Conservation (phyloP, 1,139 yeast species). For the Hyphopichia burtonii region DNA sequence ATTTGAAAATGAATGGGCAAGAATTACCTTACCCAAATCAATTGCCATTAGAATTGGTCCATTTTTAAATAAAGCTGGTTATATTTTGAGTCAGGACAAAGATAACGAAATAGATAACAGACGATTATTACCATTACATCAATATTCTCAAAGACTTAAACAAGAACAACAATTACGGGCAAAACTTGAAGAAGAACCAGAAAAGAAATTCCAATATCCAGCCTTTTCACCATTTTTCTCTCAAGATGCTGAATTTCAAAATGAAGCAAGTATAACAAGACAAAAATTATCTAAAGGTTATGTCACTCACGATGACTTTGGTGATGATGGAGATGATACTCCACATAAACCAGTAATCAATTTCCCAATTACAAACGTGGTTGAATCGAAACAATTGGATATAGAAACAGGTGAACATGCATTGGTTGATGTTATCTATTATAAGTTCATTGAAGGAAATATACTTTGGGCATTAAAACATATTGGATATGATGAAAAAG, state of each 20-base stretch:
- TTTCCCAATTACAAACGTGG: constrained; percentile 73
- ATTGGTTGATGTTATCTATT: constrained; percentile 68
- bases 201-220: not conserved
- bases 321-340: constrained; percentile 87
- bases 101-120: constrained; percentile 9
- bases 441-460: constrained; percentile 69
- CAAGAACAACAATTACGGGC: not conserved
- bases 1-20: constrained; percentile 76
- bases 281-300: constrained; percentile 56
- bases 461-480: constrained; percentile 55
- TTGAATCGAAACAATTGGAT: constrained; percentile 44
- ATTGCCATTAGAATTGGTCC: constrained; percentile 49
- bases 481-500: constrained; percentile 20
- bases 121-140: constrained; percentile 28
- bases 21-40: constrained; percentile 50
- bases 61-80: constrained; percentile 49
- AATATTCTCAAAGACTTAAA: constrained; percentile 9
- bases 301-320: constrained; percentile 80
- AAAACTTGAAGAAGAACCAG: not conserved
- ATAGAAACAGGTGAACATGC: constrained; percentile 17
- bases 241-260: not conserved
- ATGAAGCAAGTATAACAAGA: not conserved
- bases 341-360: constrained; percentile 61
- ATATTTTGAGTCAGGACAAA: constrained; percentile 29
- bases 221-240: not conserved